Evolutionary conservation across 1,139 yeast genomes (phyloP).

Genomic region (Lodderomyces margitis): DNA sequence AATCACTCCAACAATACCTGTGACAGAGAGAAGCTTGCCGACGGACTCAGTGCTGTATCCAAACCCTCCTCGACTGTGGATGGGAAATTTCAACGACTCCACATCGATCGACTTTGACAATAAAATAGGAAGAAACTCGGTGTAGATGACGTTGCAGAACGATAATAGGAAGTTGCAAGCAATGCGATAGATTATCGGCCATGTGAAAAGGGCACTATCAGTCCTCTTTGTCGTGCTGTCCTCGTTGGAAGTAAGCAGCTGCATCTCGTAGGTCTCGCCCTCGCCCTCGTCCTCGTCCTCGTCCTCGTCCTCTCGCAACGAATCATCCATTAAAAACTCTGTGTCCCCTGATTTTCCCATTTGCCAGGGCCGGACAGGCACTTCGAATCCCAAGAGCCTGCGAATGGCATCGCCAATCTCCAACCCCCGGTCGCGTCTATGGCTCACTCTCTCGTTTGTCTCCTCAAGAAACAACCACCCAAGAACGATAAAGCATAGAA

Average conservation of each 20-base stretch:
- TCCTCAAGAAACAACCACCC: constrained; percentile 34
- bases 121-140: constrained; percentile 60
- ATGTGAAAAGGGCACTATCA: constrained; percentile 21
- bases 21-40: constrained; percentile 53
- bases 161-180: constrained; percentile 15
- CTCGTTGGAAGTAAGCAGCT: constrained; percentile 10
- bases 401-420: constrained; percentile 51
- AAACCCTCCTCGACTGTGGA: constrained; percentile 29
- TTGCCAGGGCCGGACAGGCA: constrained; percentile 37
- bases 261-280: constrained; percentile 4
- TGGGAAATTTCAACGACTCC: constrained; percentile 36
- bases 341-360: constrained; percentile 3
- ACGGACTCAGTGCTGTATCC: constrained; percentile 43
- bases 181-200: constrained; percentile 22
- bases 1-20: constrained; percentile 57
- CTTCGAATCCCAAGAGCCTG: constrained; percentile 28
- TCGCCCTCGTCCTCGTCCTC: constrained; percentile 2
- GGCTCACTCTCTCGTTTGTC: constrained; percentile 32
- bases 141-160: constrained; percentile 48
- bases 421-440: constrained; percentile 49
- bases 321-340: constrained; percentile 3
- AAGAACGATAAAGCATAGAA: constrained; percentile 32
- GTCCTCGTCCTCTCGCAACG: not conserved
- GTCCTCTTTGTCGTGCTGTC: not conserved
- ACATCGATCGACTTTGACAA: constrained; percentile 46